These are phyloP conservation scores for Corylus avellana DNA, from an alignment of 306 rosid genomes.

Conservation along the genomic window DNA sequence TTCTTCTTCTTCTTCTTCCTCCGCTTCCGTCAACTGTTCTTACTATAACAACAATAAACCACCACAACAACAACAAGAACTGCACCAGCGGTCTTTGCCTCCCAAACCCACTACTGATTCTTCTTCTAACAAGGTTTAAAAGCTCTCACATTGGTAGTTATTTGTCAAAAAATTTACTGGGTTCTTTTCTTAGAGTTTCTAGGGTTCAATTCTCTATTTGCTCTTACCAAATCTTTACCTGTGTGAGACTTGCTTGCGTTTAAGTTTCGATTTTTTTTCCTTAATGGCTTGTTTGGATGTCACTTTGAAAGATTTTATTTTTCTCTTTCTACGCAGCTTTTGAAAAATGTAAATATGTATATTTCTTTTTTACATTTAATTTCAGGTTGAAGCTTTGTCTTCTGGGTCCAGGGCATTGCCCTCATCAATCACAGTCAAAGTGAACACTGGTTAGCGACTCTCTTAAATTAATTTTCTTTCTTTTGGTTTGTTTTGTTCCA, in stretches of 20 bases:
- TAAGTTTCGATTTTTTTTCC: background rate
- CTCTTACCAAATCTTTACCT: background rate
- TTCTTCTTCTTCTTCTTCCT: conserved; percentile 11
- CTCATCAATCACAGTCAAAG: conserved; percentile 35
- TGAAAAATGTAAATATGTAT: background rate
- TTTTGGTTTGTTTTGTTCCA: background rate
- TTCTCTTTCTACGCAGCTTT: background rate
- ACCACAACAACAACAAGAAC: conserved; percentile 3
- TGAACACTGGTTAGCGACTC: conserved; percentile 42
- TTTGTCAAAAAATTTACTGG: background rate
- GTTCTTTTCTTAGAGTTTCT: background rate
- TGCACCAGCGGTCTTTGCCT: conserved; percentile 23
- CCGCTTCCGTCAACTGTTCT: background rate
- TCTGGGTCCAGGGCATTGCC: conserved; percentile 44
- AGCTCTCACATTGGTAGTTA: conserved; percentile 1
- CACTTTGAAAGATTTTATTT: background rate
- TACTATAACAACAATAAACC: background rate
- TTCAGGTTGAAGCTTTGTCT: conserved; percentile 45
- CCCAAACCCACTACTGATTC: conserved; percentile 28
- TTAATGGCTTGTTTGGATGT: background rate
- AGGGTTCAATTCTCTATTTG: conserved; percentile 9
- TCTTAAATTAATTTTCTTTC: background rate
- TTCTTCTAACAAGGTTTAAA: conserved; percentile 39
- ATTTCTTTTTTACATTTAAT: conserved; percentile 1
- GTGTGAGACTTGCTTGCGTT: background rate